Percentiles rank a stretch among this genome's conserved stretches.
These are phyloP conservation scores for Ustilago sp. DNA, from an alignment of 1,284 basidiomycete genomes.

Conservation along the genomic window DNA sequence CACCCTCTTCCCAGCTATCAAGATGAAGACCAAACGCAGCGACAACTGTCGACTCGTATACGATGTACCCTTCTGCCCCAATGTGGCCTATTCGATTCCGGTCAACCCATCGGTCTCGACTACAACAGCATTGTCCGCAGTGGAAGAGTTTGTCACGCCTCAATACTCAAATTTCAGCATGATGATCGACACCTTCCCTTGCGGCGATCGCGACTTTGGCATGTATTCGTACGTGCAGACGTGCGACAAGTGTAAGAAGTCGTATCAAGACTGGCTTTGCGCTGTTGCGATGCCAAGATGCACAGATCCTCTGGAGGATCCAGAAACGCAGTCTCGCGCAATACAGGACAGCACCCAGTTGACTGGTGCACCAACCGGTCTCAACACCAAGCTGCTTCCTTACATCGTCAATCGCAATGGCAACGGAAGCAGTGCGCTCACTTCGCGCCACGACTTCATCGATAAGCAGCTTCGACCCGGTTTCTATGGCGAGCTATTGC, in stretches of 20 bases:
- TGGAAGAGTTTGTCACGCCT: slow-evolving; percentile 64
- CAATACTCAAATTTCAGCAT: slow-evolving; percentile 69
- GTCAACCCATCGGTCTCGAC: slow-evolving; percentile 63
- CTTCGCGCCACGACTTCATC: slow-evolving; percentile 61
- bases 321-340: slow-evolving; percentile 50
- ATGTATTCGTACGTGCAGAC: slow-evolving; percentile 70
- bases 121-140: slow-evolving; percentile 57
- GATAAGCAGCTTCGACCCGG: slow-evolving; percentile 55
- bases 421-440: slow-evolving; percentile 20
- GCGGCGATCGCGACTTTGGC: slow-evolving; percentile 66
- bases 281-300: slow-evolving; percentile 71
- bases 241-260: slow-evolving; percentile 68
- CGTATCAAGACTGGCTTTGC: slow-evolving; percentile 70
- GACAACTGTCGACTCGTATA: slow-evolving; percentile 69
- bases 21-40: slow-evolving; percentile 67
- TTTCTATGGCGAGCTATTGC: slow-evolving; percentile 65
- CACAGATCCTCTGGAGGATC: slow-evolving; percentile 62
- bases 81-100: slow-evolving; percentile 71
- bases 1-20: slow-evolving; percentile 60
- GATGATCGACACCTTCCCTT: slow-evolving; percentile 71
- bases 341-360: slow-evolving; percentile 54
- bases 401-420: slow-evolving; percentile 66
- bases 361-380: slow-evolving; percentile 53
- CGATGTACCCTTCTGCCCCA: slow-evolving; percentile 70
- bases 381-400: slow-evolving; percentile 58